Conservation (phyloP, 2,329 filamentous ascomycete genomes). For the Bipolaris bicolor region DNA sequence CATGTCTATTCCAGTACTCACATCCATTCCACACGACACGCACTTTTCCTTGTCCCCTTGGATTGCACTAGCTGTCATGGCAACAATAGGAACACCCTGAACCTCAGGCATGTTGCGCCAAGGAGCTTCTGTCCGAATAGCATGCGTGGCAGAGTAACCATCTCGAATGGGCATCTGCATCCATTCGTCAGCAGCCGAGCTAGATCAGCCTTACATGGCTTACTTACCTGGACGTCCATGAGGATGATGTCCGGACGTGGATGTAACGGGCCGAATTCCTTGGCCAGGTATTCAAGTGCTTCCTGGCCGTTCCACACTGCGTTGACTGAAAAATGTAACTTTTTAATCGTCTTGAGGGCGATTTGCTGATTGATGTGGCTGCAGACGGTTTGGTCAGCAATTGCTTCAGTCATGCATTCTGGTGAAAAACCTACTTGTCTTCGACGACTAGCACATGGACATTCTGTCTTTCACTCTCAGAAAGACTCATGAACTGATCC, state of each 20-base stretch:
- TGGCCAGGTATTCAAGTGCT: slow-evolving; percentile 72
- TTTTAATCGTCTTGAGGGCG: slow-evolving; percentile 74
- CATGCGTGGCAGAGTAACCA: slow-evolving; percentile 77
- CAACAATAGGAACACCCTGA: slow-evolving; percentile 72
- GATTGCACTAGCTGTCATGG: slow-evolving; percentile 82
- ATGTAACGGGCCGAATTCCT: slow-evolving; percentile 58
- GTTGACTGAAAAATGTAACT: slow-evolving; percentile 72
- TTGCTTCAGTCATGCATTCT: not conserved
- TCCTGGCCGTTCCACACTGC: slow-evolving; percentile 81
- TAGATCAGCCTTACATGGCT: not conserved
- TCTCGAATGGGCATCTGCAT: slow-evolving; percentile 63
- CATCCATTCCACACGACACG: slow-evolving; percentile 72
- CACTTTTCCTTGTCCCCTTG: slow-evolving; percentile 79
- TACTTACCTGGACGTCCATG: slow-evolving; percentile 77
- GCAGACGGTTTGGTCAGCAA: slow-evolving; percentile 12
- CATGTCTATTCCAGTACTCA: slow-evolving; percentile 25
- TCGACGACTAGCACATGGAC: slow-evolving; percentile 79
- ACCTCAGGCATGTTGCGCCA: slow-evolving; percentile 64
- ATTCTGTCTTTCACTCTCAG: slow-evolving; percentile 64
- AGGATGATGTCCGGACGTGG: slow-evolving; percentile 74
- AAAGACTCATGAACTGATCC: slow-evolving; percentile 54
- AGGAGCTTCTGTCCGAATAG: slow-evolving; percentile 70
- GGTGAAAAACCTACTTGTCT: slow-evolving; percentile 67
- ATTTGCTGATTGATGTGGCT: slow-evolving; percentile 74
- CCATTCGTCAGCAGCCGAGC: not conserved